Evolutionary conservation across 768 basidiomycete genomes (phyloP).

Genomic region (Crepidotus variabilis): DNA sequence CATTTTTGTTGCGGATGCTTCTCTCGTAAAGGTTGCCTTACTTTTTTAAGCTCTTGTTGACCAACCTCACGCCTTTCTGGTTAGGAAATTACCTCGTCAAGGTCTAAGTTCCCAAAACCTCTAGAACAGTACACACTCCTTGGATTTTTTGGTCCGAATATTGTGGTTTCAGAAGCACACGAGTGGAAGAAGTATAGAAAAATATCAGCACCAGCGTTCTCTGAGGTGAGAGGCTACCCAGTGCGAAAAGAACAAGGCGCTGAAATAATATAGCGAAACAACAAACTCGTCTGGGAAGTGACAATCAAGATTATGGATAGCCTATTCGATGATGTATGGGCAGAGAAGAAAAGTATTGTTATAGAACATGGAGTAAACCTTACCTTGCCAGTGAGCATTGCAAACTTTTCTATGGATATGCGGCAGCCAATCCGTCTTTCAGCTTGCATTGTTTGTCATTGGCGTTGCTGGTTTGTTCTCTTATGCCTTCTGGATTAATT

Average conservation of each 20-base stretch:
- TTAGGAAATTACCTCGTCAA: constrained; percentile 14
- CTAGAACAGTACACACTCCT: constrained; percentile 20
- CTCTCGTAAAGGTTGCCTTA: background rate
- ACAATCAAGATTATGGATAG: constrained; percentile 34
- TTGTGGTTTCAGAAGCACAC: constrained; percentile 56
- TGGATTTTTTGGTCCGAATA: constrained; percentile 52
- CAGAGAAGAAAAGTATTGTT: constrained; percentile 30
- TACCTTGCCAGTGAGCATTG: constrained; percentile 40
- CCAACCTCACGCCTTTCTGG: background rate
- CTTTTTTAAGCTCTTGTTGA: too few relatives aligned
- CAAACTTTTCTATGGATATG: background rate
- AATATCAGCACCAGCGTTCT: constrained; percentile 58
- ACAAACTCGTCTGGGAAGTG: constrained; percentile 46
- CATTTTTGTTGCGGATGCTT: background rate
- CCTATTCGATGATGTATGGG: constrained; percentile 45
- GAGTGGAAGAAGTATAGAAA: constrained; percentile 64
- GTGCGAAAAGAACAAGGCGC: background rate
- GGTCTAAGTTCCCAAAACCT: constrained; percentile 15
- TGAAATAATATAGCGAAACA: constrained; percentile 29
- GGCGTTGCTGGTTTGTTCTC: constrained; percentile 37
- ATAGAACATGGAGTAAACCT: constrained; percentile 39
- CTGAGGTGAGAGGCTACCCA: constrained; percentile 36
- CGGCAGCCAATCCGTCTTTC: background rate
- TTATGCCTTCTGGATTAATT: background rate
- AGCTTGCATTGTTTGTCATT: constrained; percentile 52